A percentile compares a stretch with the other conserved stretches of the same genome.
Conservation (phyloP, 1,139 yeast species). For the Yamadazyma aaseri region DNA sequence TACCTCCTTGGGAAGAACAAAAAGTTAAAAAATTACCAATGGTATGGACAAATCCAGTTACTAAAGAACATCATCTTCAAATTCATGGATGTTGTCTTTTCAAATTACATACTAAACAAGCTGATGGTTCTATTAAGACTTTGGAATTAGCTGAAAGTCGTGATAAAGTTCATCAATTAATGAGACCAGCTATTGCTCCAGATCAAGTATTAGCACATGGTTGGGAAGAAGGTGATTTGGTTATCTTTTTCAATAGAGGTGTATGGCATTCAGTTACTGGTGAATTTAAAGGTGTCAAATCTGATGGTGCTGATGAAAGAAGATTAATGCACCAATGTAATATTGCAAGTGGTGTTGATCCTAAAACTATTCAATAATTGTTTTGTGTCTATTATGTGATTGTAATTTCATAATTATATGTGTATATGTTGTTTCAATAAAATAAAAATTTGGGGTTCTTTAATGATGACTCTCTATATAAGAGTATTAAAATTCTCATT, state of each 20-base stretch:
- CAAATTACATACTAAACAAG: constrained; percentile 54
- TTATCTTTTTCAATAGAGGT: constrained; percentile 81
- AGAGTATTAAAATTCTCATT: no score
- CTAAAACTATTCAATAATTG: constrained; percentile 23
- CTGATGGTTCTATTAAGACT: constrained; percentile 49
- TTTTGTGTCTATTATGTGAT: no score
- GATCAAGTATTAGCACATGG: constrained; percentile 71
- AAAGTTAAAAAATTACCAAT: constrained; percentile 76
- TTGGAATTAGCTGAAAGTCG: constrained; percentile 71
- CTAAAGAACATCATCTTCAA: constrained; percentile 77
- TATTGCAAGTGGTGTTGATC: constrained; percentile 79
- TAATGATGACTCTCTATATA: no score
- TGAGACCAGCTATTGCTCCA: constrained; percentile 87
- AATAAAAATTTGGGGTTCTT: not conserved
- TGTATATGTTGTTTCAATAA: not conserved
- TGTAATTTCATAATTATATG: no score
- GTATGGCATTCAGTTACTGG: constrained; percentile 92
- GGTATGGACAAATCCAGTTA: constrained; percentile 92
- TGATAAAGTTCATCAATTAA: constrained; percentile 61
- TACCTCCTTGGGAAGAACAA: constrained; percentile 79
- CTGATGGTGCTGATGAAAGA: constrained; percentile 59
- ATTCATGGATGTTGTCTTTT: constrained; percentile 84
- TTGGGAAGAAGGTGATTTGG: constrained; percentile 82
- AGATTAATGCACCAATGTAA: constrained; percentile 92
- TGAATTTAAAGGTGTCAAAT: constrained; percentile 56